phyloP scores from a whole-genome alignment of 2,329 filamentous ascomycete genomes.

The Blastomyces silverae region DNA sequence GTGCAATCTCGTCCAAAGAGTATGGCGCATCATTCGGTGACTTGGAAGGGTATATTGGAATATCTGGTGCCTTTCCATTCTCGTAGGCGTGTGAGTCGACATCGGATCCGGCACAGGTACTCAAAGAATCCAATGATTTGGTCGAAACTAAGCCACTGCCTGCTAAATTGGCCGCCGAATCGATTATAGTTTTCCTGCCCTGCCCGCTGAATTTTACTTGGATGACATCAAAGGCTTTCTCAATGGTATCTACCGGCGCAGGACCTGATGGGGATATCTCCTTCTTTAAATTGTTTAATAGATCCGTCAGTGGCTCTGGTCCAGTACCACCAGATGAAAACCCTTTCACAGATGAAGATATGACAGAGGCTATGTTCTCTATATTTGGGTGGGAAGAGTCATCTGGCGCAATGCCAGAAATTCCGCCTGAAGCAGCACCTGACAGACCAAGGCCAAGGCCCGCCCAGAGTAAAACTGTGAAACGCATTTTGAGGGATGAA shows the following conservation, averaged over 20 bases:
- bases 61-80: background rate
- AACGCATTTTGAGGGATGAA: background rate
- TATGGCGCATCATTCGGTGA: constrained; percentile 44
- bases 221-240: constrained; percentile 1
- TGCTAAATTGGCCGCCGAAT: background rate
- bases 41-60: constrained; percentile 22
- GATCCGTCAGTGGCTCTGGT: background rate
- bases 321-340: background rate
- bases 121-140: background rate
- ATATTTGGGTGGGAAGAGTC: background rate
- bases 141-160: background rate
- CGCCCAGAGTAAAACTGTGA: background rate
- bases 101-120: background rate
- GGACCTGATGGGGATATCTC: background rate
- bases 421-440: background rate
- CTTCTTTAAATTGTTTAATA: background rate
- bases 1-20: constrained; percentile 40
- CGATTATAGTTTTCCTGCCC: background rate
- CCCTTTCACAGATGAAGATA: background rate
- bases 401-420: background rate
- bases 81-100: background rate
- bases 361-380: background rate
- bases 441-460: background rate
- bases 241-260: background rate
- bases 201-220: background rate